phyloP scores from a whole-genome alignment of 345 rosid species.

The Mangifera indica region DNA sequence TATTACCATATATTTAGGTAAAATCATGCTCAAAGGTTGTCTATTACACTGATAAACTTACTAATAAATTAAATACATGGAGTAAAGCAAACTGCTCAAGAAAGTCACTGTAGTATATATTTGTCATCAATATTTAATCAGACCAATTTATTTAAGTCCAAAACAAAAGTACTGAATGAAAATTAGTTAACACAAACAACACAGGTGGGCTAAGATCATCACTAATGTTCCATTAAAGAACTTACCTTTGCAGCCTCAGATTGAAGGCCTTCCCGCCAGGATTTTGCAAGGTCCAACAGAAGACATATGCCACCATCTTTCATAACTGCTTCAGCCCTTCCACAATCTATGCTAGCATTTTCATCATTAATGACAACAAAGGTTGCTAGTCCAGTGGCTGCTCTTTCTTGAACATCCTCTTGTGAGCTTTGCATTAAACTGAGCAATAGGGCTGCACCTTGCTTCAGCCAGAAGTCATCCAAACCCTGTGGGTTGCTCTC shows the following conservation, averaged over 20 bases:
- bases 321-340: constrained; percentile 89
- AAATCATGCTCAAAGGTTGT: constrained; percentile 12
- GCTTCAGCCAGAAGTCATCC: constrained; percentile 78
- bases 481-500: constrained; percentile 73
- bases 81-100: not conserved
- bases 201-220: not conserved
- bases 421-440: constrained; percentile 72
- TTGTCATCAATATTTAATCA: constrained; percentile 1
- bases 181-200: constrained; percentile 1
- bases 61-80: constrained; percentile 1
- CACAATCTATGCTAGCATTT: constrained; percentile 75
- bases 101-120: not conserved
- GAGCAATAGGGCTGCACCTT: constrained; percentile 72
- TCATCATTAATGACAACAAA: constrained; percentile 85
- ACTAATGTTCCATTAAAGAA: constrained; percentile 3
- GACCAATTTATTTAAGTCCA: not conserved
- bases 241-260: constrained; percentile 85
- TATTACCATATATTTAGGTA: not conserved
- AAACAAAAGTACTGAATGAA: not conserved
- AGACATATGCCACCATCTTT: constrained; percentile 71
- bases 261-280: constrained; percentile 87
- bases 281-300: constrained; percentile 71
- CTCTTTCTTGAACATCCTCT: constrained; percentile 86
- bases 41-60: constrained; percentile 8
- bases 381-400: constrained; percentile 90